phyloP scores from a whole-genome alignment of 805 yeast species.

The Metschnikowia sp. region DNA sequence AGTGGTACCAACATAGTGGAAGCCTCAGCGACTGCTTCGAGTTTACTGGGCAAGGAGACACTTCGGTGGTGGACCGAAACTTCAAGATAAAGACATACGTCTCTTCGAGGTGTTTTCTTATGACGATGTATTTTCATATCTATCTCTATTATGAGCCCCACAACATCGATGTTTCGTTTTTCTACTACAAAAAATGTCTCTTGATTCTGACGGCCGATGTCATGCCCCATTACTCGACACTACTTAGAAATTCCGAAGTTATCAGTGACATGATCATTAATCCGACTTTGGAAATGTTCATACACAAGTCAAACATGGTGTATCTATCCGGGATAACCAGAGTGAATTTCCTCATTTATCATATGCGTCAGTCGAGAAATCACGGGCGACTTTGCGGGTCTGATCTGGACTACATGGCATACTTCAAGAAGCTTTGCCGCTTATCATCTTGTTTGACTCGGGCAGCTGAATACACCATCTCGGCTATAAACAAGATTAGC shows the following conservation, averaged over 20 bases:
- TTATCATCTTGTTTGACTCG: slow-evolving; percentile 16
- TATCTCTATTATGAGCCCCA: slow-evolving; percentile 16
- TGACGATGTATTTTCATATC: slow-evolving; percentile 18
- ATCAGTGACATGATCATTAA: slow-evolving; percentile 23
- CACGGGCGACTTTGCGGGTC: slow-evolving; percentile 17
- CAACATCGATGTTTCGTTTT: slow-evolving; percentile 11
- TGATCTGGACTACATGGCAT: slow-evolving; percentile 8
- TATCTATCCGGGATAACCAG: slow-evolving; percentile 29
- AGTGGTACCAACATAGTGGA: slow-evolving; percentile 12
- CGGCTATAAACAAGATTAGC: slow-evolving; percentile 41
- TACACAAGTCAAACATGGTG: slow-evolving; percentile 32
- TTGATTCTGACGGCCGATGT: slow-evolving; percentile 16
- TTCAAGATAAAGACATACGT: slow-evolving; percentile 16
- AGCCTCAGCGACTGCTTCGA: slow-evolving; percentile 9
- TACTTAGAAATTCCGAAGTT: slow-evolving; percentile 17
- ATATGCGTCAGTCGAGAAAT: slow-evolving; percentile 18
- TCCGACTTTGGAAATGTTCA: slow-evolving; percentile 19
- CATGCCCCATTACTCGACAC: slow-evolving; percentile 17
- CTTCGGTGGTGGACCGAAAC: slow-evolving; percentile 12
- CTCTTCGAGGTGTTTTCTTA: slow-evolving; percentile 14
- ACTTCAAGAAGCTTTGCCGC: slow-evolving; percentile 14
- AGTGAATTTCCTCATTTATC: slow-evolving; percentile 27
- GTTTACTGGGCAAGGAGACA: slow-evolving; percentile 1
- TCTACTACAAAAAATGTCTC: slow-evolving; percentile 16
- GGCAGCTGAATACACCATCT: slow-evolving; percentile 24